phyloP scores from a whole-genome alignment of 257 asterid genomes.

The Haberlea rhodopensis region DNA sequence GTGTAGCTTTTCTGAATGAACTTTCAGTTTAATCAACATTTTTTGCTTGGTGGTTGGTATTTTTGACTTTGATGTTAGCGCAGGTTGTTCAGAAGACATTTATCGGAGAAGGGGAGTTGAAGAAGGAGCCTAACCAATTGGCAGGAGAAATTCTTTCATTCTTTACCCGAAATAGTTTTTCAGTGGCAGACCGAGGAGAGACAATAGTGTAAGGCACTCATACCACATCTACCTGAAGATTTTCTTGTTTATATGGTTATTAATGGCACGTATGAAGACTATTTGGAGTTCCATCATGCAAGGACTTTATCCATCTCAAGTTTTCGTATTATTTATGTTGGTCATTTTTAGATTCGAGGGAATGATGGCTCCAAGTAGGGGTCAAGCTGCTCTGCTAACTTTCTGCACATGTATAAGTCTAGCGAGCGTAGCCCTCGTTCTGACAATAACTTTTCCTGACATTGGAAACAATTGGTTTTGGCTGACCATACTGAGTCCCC shows the following conservation, averaged over 20 bases:
- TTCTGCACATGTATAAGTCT: conserved; percentile 72
- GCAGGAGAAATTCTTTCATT: conserved; percentile 91
- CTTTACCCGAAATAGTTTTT: conserved; percentile 83
- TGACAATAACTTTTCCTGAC: conserved; percentile 67
- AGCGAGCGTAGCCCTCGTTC: not conserved
- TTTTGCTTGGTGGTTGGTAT: too few relatives aligned
- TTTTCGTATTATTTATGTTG: not conserved
- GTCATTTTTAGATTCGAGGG: conserved; percentile 73
- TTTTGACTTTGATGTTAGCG: conserved; percentile 22
- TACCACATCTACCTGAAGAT: not conserved
- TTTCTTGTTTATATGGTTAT: too few relatives aligned
- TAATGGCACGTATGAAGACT: not conserved
- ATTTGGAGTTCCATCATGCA: not conserved
- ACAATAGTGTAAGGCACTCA: conserved; percentile 65
- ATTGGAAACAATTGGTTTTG: conserved; percentile 86
- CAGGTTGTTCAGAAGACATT: conserved; percentile 91
- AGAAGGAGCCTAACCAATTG: conserved; percentile 57
- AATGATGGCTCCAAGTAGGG: conserved; percentile 86
- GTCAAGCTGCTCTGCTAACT: conserved; percentile 90
- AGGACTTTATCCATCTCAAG: not conserved
- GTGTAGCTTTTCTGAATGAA: not conserved
- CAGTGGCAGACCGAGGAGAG: conserved; percentile 78
- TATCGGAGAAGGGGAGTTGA: conserved; percentile 50
- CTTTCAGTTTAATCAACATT: not conserved
- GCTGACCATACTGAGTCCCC: conserved; percentile 70